Base-by-base conservation (phyloP, 2,329 filamentous ascomycete species). In the Lachnum nothofagi region DNA sequence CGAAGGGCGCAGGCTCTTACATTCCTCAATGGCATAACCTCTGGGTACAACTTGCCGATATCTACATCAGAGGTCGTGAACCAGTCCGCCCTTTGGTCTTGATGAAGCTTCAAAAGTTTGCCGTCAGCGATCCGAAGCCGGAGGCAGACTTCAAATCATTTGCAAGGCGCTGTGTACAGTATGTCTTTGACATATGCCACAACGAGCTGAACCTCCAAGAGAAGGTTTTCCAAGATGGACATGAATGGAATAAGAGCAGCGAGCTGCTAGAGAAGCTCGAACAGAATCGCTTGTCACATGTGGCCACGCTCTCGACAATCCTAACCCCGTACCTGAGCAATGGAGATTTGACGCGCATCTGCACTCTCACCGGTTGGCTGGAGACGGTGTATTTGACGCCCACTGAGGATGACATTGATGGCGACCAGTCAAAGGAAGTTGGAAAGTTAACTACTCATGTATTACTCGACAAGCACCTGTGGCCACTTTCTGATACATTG, bases 1-100 rank as follows among this genome's bases (percentile, higher is more conserved):
- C 82, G 59, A 81, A 79, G 9, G 76, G 81, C 2, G 68, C 77
- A 14, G 77, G 81, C 3, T 69, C 79, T 29, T 82, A 82, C 46
- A 75, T 76, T 5, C 76, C 81, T 22, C 71, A 82, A 79, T 80
- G 60, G 81, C 79, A 62, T 83, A 83, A 62, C 73, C 80, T 39
- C 22, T 65, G 58, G 51, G 56, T 53, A 70, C 81, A 44, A 79
- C 75, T 41, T 70, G 79, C 49, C 72, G 77, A 48, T 72, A 76
- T 54, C 65, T 86, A 61, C 40, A 53, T 65, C 29, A 62, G 57
- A 48, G 60, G 55, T 34, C 60, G 62, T 17, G 39, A 79, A 82
- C 29, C 68, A 81, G 43, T 83, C 79, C 8, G 49, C 6, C 48
- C 53, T 23, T 70, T 86, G 8, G 75, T 84, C 5, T 75, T 74